Evolutionary conservation across 202 grass and related monocot species (phyloP), one percentile per base, ranked within the genome.

Genomic region (Carex arenaria): DNA sequence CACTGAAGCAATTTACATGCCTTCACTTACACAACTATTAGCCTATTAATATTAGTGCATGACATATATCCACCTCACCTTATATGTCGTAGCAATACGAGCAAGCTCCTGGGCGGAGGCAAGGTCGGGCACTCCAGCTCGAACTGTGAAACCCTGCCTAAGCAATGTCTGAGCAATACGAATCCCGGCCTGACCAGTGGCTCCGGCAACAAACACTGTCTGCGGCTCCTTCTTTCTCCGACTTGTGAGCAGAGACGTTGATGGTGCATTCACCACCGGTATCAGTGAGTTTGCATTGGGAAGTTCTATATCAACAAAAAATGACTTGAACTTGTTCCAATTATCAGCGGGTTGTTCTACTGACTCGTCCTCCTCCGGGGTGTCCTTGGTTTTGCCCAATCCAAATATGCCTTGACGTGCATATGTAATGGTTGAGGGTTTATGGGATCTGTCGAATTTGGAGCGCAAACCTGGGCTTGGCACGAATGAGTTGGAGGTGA

Each of bases 181-280:
- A 32, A 88, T 82, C 9, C 95, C 92, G 7, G 81, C 83, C 75
- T 98, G 95, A 56, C 95, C 95, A 1, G 92, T 89, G 83, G 95
- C 95, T 13, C 95, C 92, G 0, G 95, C 95, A 0, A 98, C 92
- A 81, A 98, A 98, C 57, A 98, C 92, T 0, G 80, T 87, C 70
- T 88, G 90, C 1, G 86, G 87, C 72, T 98, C 95, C 82, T 98
- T 98, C 71, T 84, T 82, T 31, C 89, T 83, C 64, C 80, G 53
- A 57, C 80, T 74, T 49, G 87, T 82, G 28, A 93, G 79, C 2
- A 91, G 84, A 61, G 85, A 83, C 0, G 87, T 14, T 22, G 84
- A 64, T 9, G 87, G 84, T 61, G 87, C 64, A 6, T 32, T 81
- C 40, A 98, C 84, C 62, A 86, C 87, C 8, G 90, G 90, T 64